Percentiles rank a stretch among this genome's conserved stretches.
Evolutionary conservation across 2,329 filamentous ascomycete genomes (phyloP).

Genomic region (Orbilia ellipsospora): DNA sequence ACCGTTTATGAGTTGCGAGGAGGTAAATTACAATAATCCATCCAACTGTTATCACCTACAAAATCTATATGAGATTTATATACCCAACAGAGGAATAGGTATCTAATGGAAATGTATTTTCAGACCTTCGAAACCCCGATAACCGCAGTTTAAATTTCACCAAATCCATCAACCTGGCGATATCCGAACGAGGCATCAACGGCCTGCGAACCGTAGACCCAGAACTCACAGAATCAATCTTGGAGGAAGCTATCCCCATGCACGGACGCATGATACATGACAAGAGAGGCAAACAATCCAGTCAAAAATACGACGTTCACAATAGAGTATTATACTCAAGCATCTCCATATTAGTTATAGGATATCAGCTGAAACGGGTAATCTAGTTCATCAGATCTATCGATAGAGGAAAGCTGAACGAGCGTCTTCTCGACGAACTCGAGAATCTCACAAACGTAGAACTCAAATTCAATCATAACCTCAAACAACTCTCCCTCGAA

Average conservation of each 20-base stretch:
- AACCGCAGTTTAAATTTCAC: slow-evolving; percentile 93
- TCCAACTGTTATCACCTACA: neutral
- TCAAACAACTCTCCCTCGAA: slow-evolving; percentile 87
- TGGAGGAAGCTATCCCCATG: slow-evolving; percentile 88
- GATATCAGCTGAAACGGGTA: neutral
- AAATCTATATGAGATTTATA: neutral
- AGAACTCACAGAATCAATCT: slow-evolving; percentile 75
- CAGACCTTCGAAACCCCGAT: slow-evolving; percentile 85
- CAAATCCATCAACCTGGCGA: slow-evolving; percentile 96
- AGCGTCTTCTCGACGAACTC: slow-evolving; percentile 82
- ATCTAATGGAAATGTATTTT: neutral
- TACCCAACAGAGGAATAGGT: neutral
- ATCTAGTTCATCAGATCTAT: slow-evolving; percentile 82
- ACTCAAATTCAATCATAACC: slow-evolving; percentile 91
- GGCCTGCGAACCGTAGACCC: slow-evolving; percentile 73
- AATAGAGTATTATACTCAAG: slow-evolving; percentile 72
- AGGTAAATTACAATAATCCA: slow-evolving; percentile 69
- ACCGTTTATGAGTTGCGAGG: slow-evolving; percentile 92
- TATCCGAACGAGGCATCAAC: slow-evolving; percentile 93
- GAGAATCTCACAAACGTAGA: slow-evolving; percentile 88
- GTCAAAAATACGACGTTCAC: slow-evolving; percentile 91
- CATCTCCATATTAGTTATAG: slow-evolving; percentile 56
- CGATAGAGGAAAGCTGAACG: slow-evolving; percentile 85
- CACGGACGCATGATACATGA: slow-evolving; percentile 94
- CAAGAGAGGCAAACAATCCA: slow-evolving; percentile 69